A percentile compares a stretch with the other conserved stretches of the same genome.
Evolutionary conservation across 2,329 filamentous ascomycete genomes (phyloP).

Genomic region (Corinectria fuckeliana): DNA sequence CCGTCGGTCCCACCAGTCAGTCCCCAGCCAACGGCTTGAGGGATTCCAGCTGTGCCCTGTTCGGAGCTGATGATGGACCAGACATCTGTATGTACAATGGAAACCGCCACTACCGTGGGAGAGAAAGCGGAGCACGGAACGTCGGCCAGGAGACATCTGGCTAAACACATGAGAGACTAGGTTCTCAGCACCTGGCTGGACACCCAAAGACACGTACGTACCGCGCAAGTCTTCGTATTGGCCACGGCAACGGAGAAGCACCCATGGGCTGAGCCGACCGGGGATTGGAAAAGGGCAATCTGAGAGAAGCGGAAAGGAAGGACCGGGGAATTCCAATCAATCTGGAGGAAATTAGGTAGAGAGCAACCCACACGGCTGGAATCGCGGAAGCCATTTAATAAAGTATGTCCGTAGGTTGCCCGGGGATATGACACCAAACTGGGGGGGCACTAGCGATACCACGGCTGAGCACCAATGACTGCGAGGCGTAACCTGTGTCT

Average conservation of each 20-base stretch:
- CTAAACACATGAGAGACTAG: no score
- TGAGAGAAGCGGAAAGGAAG: constrained; percentile 6
- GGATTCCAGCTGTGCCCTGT: neutral
- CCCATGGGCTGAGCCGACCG: neutral
- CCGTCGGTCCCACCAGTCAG: neutral
- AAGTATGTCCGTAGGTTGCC: constrained; percentile 29
- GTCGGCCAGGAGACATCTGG: no score
- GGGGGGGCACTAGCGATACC: neutral
- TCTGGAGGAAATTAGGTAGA: constrained; percentile 31
- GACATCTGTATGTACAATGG: neutral
- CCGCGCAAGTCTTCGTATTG: neutral
- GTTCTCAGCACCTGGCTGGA: neutral
- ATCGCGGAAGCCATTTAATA: constrained; percentile 5
- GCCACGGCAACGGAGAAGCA: neutral
- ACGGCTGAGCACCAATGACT: neutral
- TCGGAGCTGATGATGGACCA: neutral
- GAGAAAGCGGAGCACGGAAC: neutral
- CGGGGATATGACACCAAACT: constrained; percentile 20
- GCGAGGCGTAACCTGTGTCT: no score
- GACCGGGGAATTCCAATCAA: constrained; percentile 33
- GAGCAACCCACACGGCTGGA: constrained; percentile 15
- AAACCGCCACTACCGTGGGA: neutral
- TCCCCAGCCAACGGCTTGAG: constrained; percentile 7
- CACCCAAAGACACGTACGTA: neutral
- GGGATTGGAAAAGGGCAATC: constrained; percentile 10